A percentile compares a stretch with the other conserved stretches of the same genome.
These are phyloP conservation scores for Rusavskia elegans DNA, from an alignment of 495 filamentous ascomycete species.

Conservation along the genomic window DNA sequence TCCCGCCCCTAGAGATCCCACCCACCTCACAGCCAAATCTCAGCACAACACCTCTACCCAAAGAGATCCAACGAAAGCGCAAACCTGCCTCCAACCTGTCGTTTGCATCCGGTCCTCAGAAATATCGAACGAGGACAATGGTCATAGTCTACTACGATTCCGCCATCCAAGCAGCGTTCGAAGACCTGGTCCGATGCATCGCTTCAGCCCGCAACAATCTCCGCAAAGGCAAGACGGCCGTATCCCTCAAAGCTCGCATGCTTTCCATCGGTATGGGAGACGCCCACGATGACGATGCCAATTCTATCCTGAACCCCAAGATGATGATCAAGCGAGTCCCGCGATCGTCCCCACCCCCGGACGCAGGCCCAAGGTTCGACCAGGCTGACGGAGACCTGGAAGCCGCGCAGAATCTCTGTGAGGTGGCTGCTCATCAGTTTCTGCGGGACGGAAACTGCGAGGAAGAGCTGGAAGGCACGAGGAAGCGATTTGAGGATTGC, in stretches of 20 bases:
- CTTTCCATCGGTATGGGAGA: constrained; percentile 7
- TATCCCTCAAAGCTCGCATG: constrained; percentile 19
- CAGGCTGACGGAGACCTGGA: constrained; percentile 62
- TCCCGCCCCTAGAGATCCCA: constrained; percentile 1
- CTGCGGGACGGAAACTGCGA: constrained; percentile 68
- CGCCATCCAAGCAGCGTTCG: constrained; percentile 64
- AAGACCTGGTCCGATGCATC: constrained; percentile 64
- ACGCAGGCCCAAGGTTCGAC: constrained; percentile 35
- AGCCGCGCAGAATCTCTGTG: constrained; percentile 61
- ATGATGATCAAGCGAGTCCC: neutral
- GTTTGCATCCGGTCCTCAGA: constrained; percentile 23
- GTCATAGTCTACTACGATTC: constrained; percentile 84
- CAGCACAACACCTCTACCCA: constrained; percentile 12
- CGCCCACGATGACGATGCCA: neutral
- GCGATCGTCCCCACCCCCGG: neutral
- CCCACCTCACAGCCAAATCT: constrained; percentile 8
- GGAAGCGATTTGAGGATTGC: constrained; percentile 32
- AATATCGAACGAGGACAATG: constrained; percentile 58
- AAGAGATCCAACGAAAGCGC: constrained; percentile 15
- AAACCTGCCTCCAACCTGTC: constrained; percentile 16
- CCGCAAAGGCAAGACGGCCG: constrained; percentile 61
- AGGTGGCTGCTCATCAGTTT: constrained; percentile 74
- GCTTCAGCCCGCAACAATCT: constrained; percentile 67
- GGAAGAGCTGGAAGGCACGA: constrained; percentile 53
- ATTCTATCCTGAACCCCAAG: constrained; percentile 4